Evolutionary conservation across 192 early-diverging fungal species (phyloP).

Genomic region (Rhizophlyctis rosea): DNA sequence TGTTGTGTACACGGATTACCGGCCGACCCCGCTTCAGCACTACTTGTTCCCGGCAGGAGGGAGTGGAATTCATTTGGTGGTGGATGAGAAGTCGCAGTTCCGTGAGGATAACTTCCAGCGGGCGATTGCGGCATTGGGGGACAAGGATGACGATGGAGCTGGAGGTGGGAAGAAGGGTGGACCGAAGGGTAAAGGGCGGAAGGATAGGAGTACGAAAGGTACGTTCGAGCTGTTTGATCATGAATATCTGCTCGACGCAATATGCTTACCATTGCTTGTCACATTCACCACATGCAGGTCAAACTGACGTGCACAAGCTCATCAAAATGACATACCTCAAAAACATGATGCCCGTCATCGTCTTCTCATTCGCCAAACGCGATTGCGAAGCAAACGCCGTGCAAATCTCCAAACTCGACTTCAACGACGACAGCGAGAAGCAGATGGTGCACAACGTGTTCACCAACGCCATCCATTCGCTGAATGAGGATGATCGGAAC

Average conservation of each 20-base stretch:
- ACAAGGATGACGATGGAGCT: slow-evolving; percentile 57
- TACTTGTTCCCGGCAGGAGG: slow-evolving; percentile 90
- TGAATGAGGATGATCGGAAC: slow-evolving; percentile 85
- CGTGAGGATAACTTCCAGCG: slow-evolving; percentile 95
- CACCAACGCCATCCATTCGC: slow-evolving; percentile 76
- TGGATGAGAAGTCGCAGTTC: slow-evolving; percentile 94
- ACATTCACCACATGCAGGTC: slow-evolving; percentile 22
- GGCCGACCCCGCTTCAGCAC: slow-evolving; percentile 96
- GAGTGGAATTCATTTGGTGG: slow-evolving; percentile 91
- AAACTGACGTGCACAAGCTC: slow-evolving; percentile 88
- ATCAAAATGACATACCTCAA: slow-evolving; percentile 93
- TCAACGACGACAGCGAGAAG: slow-evolving; percentile 82
- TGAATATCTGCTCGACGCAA: too few relatives aligned
- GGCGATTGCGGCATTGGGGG: slow-evolving; percentile 71
- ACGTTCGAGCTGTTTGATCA: too few relatives aligned
- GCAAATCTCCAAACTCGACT: slow-evolving; percentile 88
- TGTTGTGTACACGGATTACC: slow-evolving; percentile 96
- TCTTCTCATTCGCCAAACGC: slow-evolving; percentile 91
- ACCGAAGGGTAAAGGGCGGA: slow-evolving; percentile 34
- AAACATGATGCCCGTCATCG: slow-evolving; percentile 98
- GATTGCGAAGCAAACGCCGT: slow-evolving; percentile 91
- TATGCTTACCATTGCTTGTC: background rate
- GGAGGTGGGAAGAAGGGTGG: slow-evolving; percentile 50
- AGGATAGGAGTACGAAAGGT: slow-evolving; percentile 42
- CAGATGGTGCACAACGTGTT: slow-evolving; percentile 82